phyloP scores from a whole-genome alignment of 768 basidiomycete species.

The Mycena alexandri region DNA sequence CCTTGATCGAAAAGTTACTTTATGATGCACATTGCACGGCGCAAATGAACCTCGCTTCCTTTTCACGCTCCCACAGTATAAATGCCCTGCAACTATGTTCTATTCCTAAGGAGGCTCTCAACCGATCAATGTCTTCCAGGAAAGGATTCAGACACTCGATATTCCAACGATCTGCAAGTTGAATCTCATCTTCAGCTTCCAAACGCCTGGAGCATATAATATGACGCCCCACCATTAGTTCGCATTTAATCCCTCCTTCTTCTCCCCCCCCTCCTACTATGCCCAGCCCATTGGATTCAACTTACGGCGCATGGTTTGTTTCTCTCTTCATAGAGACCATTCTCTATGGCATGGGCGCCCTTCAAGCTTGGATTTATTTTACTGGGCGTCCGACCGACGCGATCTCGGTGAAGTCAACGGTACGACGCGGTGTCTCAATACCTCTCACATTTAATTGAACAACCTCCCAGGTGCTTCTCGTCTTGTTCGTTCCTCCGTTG shows the following conservation, averaged over 20 bases:
- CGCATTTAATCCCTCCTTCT: background rate
- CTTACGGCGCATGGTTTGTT: slow-evolving; percentile 30
- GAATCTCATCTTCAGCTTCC: too few species aligned
- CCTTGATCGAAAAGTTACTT: too few species aligned
- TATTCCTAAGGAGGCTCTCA: too few species aligned
- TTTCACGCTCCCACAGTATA: too few species aligned
- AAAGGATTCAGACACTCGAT: too few species aligned
- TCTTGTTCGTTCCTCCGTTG: slow-evolving; percentile 4
- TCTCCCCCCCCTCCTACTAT: background rate
- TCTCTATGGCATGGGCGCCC: slow-evolving; percentile 25
- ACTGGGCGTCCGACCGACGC: slow-evolving; percentile 17
- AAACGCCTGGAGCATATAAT: too few species aligned
- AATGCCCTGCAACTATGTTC: too few species aligned
- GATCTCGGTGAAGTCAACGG: background rate
- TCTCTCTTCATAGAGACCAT: slow-evolving; percentile 28
- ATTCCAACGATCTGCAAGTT: too few species aligned
- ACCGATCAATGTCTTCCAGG: too few species aligned
- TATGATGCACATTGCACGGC: too few species aligned
- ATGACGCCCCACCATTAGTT: too few species aligned
- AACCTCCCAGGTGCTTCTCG: slow-evolving; percentile 3
- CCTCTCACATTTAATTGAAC: background rate
- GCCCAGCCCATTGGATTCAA: slow-evolving; percentile 13
- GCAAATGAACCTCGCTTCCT: too few species aligned
- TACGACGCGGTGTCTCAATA: background rate
- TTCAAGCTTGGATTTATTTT: slow-evolving; percentile 21